Conservation (phyloP, 768 basidiomycete genomes). For the Daedaleopsis nitida region DNA sequence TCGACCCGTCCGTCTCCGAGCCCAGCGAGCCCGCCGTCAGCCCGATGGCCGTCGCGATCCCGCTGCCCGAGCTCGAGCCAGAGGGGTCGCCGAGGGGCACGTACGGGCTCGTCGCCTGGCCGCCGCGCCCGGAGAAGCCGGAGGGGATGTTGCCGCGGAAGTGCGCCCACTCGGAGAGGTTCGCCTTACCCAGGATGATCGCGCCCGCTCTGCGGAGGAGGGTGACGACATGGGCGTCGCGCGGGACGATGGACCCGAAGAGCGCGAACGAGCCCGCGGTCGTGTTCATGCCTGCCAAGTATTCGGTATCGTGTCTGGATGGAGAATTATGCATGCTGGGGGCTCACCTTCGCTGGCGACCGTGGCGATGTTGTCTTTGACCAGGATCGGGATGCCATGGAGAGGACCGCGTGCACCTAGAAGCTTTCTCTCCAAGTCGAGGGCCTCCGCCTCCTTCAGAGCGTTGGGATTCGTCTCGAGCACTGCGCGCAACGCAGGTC, state of each 20-base stretch:
- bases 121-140: conserved; percentile 50
- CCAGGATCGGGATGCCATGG: conserved; percentile 39
- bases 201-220: conserved; percentile 36
- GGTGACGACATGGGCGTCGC: conserved; percentile 34
- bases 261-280: conserved; percentile 38
- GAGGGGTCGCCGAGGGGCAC: conserved; percentile 43
- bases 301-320: not conserved
- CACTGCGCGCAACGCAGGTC: conserved; percentile 58
- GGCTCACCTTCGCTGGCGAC: conserved; percentile 34
- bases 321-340: no score
- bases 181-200: conserved; percentile 45
- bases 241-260: conserved; percentile 34
- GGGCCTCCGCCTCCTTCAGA: conserved; percentile 48
- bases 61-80: conserved; percentile 54
- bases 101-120: conserved; percentile 45
- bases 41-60: conserved; percentile 41
- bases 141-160: conserved; percentile 39
- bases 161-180: conserved; percentile 45
- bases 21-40: conserved; percentile 44
- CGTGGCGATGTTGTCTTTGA: conserved; percentile 43
- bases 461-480: conserved; percentile 60
- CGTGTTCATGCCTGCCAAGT: conserved; percentile 32
- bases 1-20: conserved; percentile 47
- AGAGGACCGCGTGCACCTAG: conserved; percentile 27
- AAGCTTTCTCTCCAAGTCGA: conserved; percentile 25